Evolutionary conservation across 805 yeast genomes (phyloP), one percentile per base, ranked within the genome.

Genomic region (Ascoidea asiatica): DNA sequence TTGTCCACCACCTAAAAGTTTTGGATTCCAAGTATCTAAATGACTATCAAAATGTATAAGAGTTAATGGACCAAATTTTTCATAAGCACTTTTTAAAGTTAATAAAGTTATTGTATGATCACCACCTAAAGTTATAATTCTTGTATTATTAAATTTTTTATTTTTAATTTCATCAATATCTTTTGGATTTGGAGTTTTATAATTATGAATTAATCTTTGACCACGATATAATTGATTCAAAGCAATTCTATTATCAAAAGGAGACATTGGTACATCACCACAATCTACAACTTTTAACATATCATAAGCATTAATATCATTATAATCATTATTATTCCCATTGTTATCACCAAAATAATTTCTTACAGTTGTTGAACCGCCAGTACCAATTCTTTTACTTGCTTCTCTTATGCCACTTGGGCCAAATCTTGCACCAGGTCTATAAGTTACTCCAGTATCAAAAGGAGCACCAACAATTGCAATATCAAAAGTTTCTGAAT

Each of bases 31-130:
- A 4, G 94, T 84, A 58, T 85, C 94, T 51, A 84, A 68, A 62
- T 84, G 94, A 13, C 92, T 90, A 56, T 85, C 95, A 52, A 85
- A 82, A 60, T 85, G 95, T 45, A 85, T 73, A 36, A 85, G 77
- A 19, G 85, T 76, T 42, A 85, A 61, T 73, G 64, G 48, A 73
- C 58, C 45, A 81, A 65, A 0, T 85, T 80, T 51, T 94, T 67
- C 47, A 83, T 60, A 49, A 81, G 85, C 2, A 90, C 88, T 19
- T 18, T 43, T 43, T 19, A 43, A 8, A 5, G 45, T 39, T 33
- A 39, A 21, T 43, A 84, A 65, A 38, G 81, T 68, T 29, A 85
- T 73, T 2, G 88, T 77, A 59, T 85, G 95, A 56, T 85, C 95
- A 39, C 95, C 95, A 8, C 95, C 95, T 21, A 85, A 65, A 0